Conservation (phyloP, 2,329 filamentous ascomycete genomes). For the Aspergillus floridensis region DNA sequence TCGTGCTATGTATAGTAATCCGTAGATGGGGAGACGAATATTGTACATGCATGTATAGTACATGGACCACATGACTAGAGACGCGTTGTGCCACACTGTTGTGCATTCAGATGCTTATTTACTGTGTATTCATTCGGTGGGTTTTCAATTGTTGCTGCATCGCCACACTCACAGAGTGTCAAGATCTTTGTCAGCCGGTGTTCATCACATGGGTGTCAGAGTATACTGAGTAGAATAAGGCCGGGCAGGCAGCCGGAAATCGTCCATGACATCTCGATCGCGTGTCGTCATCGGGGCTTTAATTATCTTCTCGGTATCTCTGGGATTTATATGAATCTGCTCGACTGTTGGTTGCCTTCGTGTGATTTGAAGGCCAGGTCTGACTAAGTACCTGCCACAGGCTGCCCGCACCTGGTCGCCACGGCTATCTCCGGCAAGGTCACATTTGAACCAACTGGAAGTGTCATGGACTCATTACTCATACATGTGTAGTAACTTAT, state of each 20-base stretch:
- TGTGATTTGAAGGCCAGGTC: background rate
- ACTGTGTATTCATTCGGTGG: background rate
- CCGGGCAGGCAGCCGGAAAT: background rate
- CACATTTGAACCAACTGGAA: background rate
- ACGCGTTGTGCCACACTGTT: background rate
- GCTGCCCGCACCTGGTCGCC: background rate
- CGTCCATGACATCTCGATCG: background rate
- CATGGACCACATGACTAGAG: background rate
- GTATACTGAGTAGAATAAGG: background rate
- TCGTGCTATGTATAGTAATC: too few species aligned
- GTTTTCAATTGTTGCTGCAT: background rate
- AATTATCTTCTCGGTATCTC: background rate
- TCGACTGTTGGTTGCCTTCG: background rate
- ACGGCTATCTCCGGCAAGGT: background rate
- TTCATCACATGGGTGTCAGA: background rate
- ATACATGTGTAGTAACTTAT: background rate
- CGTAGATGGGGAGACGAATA: too few species aligned
- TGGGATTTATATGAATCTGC: background rate
- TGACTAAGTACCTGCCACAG: background rate
- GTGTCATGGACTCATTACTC: background rate
- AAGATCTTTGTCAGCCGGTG: too few species aligned
- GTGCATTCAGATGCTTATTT: background rate
- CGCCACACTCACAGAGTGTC: background rate
- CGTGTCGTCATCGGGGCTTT: background rate
- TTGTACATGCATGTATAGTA: background rate